A percentile compares a stretch with the other conserved stretches of the same genome.
Evolutionary conservation across 2,329 filamentous ascomycete species (phyloP).

Genomic region (Epichloe amarillans): DNA sequence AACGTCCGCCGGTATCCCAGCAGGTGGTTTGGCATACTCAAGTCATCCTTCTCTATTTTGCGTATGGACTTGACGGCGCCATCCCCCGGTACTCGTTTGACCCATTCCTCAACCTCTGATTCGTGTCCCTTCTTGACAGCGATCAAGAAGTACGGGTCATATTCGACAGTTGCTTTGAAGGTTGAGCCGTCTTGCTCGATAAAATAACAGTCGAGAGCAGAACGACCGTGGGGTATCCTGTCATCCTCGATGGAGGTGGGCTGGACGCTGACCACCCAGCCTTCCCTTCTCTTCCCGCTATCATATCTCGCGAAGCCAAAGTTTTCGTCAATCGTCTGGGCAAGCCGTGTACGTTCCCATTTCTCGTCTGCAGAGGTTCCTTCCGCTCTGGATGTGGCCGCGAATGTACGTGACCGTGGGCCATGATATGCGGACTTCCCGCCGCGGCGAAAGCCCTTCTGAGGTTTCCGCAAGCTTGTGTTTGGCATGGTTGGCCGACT

Average conservation of each 20-base stretch:
- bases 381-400: slow-evolving; percentile 66
- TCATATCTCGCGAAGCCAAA: slow-evolving; percentile 94
- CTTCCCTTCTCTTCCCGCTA: slow-evolving; percentile 63
- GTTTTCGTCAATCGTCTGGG: slow-evolving; percentile 80
- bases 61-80: slow-evolving; percentile 69
- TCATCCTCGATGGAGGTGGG: slow-evolving; percentile 79
- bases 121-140: slow-evolving; percentile 81
- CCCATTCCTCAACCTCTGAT: slow-evolving; percentile 92
- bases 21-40: slow-evolving; percentile 90
- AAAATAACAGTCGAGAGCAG: slow-evolving; percentile 94
- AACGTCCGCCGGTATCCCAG: slow-evolving; percentile 83
- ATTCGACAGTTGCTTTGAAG: slow-evolving; percentile 94
- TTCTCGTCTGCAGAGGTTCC: slow-evolving; percentile 87
- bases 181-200: slow-evolving; percentile 76
- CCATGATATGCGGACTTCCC: slow-evolving; percentile 60
- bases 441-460: slow-evolving; percentile 55
- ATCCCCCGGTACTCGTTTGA: slow-evolving; percentile 61
- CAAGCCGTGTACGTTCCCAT: slow-evolving; percentile 70
- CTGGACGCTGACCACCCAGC: slow-evolving; percentile 94
- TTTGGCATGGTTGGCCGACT: slow-evolving; percentile 36
- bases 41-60: slow-evolving; percentile 79
- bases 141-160: slow-evolving; percentile 91
- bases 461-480: slow-evolving; percentile 44
- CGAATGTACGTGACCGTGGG: slow-evolving; percentile 59
- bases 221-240: slow-evolving; percentile 68